A percentile compares a stretch with the other conserved stretches of the same genome.
Evolutionary conservation across 2,329 filamentous ascomycete genomes (phyloP).

Genomic region (Cladosporium sp.): DNA sequence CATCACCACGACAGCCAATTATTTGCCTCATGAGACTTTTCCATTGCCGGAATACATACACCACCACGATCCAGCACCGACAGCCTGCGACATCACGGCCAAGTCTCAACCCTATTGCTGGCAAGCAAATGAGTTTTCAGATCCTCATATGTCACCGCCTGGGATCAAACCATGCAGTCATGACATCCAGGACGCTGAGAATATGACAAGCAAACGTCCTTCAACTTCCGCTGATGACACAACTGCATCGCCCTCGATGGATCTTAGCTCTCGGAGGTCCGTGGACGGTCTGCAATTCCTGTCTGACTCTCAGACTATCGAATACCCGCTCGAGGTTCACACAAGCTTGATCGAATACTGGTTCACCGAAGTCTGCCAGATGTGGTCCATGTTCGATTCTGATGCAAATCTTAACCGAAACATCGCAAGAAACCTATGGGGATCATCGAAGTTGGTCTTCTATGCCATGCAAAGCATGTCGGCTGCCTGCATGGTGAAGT

Average conservation of each 20-base stretch:
- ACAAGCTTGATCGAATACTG: constrained; percentile 16
- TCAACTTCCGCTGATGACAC: not conserved
- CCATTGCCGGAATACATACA: too few relatives aligned
- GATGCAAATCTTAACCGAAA: constrained; percentile 16
- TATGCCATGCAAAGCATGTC: constrained; percentile 18
- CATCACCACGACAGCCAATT: too few relatives aligned
- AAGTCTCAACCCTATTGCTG: too few relatives aligned
- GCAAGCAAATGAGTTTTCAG: too few relatives aligned
- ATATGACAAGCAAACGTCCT: too few relatives aligned
- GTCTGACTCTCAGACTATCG: not conserved
- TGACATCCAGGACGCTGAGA: too few relatives aligned
- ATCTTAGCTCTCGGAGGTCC: not conserved
- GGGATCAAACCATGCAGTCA: too few relatives aligned
- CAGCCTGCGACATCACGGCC: too few relatives aligned
- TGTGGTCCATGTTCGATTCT: constrained; percentile 20
- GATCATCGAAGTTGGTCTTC: constrained; percentile 15
- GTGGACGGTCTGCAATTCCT: not conserved
- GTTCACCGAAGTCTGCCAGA: constrained; percentile 18
- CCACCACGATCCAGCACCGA: too few relatives aligned
- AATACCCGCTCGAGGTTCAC: constrained; percentile 3
- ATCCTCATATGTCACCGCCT: too few relatives aligned
- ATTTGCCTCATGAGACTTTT: too few relatives aligned
- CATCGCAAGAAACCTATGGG: constrained; percentile 13
- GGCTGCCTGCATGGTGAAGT: constrained; percentile 14
- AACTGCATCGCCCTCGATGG: not conserved